These are phyloP conservation scores for Lentinula novae-zelandiae DNA, from an alignment of 1,284 basidiomycete species.

Conservation along the genomic window DNA sequence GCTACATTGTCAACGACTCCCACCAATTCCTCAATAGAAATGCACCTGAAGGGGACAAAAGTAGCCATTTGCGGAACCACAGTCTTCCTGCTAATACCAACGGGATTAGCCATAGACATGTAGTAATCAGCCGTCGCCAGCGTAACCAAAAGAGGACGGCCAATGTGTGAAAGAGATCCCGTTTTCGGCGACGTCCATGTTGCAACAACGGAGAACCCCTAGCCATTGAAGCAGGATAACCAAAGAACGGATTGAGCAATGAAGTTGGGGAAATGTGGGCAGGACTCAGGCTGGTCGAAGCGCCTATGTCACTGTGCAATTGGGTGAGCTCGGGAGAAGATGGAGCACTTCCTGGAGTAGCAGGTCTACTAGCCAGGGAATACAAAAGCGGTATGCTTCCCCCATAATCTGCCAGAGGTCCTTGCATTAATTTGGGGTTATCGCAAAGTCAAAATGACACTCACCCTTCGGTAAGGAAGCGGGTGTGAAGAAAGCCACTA, in stretches of 20 bases:
- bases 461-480: slow-evolving; percentile 56
- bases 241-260: slow-evolving; percentile 74
- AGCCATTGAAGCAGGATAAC: slow-evolving; percentile 60
- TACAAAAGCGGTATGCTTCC: slow-evolving; percentile 47
- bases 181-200: slow-evolving; percentile 63
- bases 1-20: neutral
- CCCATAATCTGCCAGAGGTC: slow-evolving; percentile 50
- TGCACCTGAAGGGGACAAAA: slow-evolving; percentile 15
- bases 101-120: slow-evolving; percentile 27
- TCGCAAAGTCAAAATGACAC: slow-evolving; percentile 17
- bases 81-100: slow-evolving; percentile 20
- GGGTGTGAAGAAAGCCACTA: slow-evolving; percentile 56
- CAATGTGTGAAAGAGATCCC: slow-evolving; percentile 68
- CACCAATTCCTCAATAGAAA: slow-evolving; percentile 11
- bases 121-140: slow-evolving; percentile 45
- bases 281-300: slow-evolving; percentile 15
- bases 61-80: slow-evolving; percentile 19
- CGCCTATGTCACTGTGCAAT: neutral
- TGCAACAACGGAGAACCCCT: slow-evolving; percentile 35
- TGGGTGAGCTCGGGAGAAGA: slow-evolving; percentile 16
- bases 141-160: slow-evolving; percentile 61
- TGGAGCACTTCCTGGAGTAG: neutral
- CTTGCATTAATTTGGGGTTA: slow-evolving; percentile 5
- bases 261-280: slow-evolving; percentile 47
- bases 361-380: slow-evolving; percentile 28